A percentile compares a stretch with the other conserved stretches of the same genome.
These are phyloP conservation scores for Euclidium syriacum DNA, from an alignment of 345 rosid species.

Conservation along the genomic window DNA sequence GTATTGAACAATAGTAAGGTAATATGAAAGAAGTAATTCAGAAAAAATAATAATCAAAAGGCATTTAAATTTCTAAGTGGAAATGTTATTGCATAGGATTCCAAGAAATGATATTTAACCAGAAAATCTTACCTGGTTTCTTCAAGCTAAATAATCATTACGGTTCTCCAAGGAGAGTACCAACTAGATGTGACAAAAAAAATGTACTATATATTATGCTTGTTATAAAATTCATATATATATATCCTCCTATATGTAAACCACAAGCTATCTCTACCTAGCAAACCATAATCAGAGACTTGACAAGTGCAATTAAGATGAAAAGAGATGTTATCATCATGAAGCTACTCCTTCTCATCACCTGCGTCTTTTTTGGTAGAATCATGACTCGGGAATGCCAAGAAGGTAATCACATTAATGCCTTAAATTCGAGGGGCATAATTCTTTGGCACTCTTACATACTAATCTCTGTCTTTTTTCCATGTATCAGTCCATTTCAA, in stretches of 20 bases:
- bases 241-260: background rate
- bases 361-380: background rate
- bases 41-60: background rate
- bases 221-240: conserved; percentile 12
- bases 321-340: background rate
- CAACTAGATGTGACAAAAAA: conserved; percentile 28
- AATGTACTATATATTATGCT: background rate
- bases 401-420: conserved; percentile 14
- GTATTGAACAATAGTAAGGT: background rate
- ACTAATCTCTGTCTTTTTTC: background rate
- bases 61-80: background rate
- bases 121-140: conserved; percentile 16
- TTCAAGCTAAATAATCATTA: conserved; percentile 24
- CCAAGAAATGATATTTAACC: conserved; percentile 14
- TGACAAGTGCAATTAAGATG: too few species aligned
- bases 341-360: conserved; percentile 10
- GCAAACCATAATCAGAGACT: too few species aligned
- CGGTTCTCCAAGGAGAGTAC: conserved; percentile 12
- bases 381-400: background rate
- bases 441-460: background rate
- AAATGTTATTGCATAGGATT: conserved; percentile 18
- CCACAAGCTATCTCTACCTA: background rate
- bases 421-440: background rate
- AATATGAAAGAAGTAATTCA: too few species aligned
- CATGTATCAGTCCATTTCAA: conserved; percentile 14